Base-by-base conservation (phyloP, 345 rosid species). In the Gossypium raimondii region DNA sequence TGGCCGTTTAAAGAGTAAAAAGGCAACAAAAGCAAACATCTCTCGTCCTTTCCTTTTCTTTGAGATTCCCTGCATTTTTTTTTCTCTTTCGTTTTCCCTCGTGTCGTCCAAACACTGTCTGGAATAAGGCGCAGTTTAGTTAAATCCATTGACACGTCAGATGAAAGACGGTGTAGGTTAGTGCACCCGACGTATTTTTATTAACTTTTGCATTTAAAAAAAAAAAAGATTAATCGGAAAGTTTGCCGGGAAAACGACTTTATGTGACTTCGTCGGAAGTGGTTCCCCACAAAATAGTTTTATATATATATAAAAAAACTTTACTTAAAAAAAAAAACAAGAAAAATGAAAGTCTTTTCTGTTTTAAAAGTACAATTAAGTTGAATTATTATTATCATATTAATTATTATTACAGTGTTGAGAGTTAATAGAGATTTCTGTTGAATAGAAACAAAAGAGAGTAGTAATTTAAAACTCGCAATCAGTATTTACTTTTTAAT, bases 11-110 rank as follows among this genome's bases (percentile, higher is more conserved):
- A 67, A 67, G 41, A 68, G 57, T 45, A 45, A 25, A 22, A 25
- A 7, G 44, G 20, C 12, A 16, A 53, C 56, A 27, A 68, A n/a
- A 50, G 73, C 73, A 45, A 66, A 66, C 53, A 20, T 34, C 73
- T 16, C 17, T 67, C 22, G 58, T 24, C 58, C 58, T 50, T 24
- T 68, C 43, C 22, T 68, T 68, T 68, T 68, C 73, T 27, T 51
- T 27, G 9, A 34, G 73, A 68, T 68, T 50, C 73, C 73, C 24
- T 68, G 44, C 20, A 13, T 22, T 24, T 68, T 68, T 14, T n/a
- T 64, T 9, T n/a, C 16, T 9, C 24, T n/a, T 4, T 64, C 11
- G 4, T 8, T 16, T 11, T 11, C 9, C 72, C 27, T 55, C 59
- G 24, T 55, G 59, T 45, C 70, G 29, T 22, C 38, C 55, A 45